Evolutionary conservation across 78 protist species (phyloP).

Genomic region (Diacronema lutheri): DNA sequence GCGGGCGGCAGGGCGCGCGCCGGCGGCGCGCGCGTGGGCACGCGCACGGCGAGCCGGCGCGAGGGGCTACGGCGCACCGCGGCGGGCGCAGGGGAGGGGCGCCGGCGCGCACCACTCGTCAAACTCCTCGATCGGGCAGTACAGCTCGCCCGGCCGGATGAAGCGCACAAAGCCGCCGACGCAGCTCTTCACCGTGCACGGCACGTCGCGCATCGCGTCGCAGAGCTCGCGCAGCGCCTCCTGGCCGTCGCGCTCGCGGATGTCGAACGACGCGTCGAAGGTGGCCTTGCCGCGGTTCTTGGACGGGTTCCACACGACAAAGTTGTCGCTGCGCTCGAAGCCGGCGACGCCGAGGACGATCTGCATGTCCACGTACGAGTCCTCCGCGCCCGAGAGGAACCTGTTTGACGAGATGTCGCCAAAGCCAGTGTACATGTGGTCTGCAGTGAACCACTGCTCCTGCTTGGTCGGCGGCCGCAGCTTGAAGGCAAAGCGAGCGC

Average conservation of each 20-base stretch:
- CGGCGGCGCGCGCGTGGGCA: too few species aligned
- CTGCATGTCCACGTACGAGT: not conserved
- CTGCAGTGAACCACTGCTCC: not conserved
- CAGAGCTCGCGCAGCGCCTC: not conserved
- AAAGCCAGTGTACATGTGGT: not conserved
- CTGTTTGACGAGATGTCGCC: not conserved
- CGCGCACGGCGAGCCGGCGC: too few species aligned
- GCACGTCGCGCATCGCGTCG: not conserved
- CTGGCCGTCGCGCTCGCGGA: not conserved
- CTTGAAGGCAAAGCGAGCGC: not conserved
- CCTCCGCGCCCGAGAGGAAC: not conserved
- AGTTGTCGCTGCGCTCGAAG: not conserved
- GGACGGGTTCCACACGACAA: not conserved
- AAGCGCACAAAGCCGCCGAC: not conserved
- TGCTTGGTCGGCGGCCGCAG: not conserved
- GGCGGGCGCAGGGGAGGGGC: too few species aligned
- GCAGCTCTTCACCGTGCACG: not conserved
- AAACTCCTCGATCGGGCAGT: not conserved
- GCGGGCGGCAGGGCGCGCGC: too few species aligned
- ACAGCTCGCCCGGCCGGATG: not conserved
- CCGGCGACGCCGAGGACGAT: not conserved
- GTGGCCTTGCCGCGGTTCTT: not conserved
- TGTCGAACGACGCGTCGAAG: not conserved
- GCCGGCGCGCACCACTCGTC: too few species aligned
- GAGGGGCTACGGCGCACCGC: too few species aligned